Evolutionary conservation across 768 basidiomycete genomes (phyloP), one percentile per base, ranked within the genome.

Genomic region (Porphyrellus cyaneotinctus): DNA sequence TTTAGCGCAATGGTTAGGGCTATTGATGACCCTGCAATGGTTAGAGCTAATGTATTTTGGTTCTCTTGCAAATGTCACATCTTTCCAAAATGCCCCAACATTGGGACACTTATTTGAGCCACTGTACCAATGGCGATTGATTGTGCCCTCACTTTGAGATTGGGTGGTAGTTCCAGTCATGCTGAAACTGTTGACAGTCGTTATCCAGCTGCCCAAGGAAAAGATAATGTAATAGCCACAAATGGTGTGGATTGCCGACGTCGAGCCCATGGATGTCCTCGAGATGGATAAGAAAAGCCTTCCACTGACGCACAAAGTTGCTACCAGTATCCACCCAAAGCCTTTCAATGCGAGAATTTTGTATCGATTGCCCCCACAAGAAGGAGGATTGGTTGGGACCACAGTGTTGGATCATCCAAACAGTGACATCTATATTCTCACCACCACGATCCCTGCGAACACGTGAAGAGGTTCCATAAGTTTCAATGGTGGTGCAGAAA

Each of bases 161-260:
- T 0, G 69, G 67, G 36, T 78, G 71, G 5, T 58, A 28, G 47
- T 78, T 79, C 76, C 76, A 78, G 6, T 43, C 42, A 10, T n/a
- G 7, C 20, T 43, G 42, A 30, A 43, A 43, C 15, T 28, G 35
- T 0, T 53, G 2, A 43, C 75, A 77, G 43, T 77, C 75, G 0
- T 45, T 13, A 33, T 77, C 73, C 20, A 79, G 69, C 1, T 39
- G 31, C 3, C 63, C 51, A 0, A 78, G 64, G 48, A 78, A 79
- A 0, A 79, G 59, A 28, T 31, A 28, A 24, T 78, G 75, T 1
- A 80, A 59, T 0, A 80, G 64, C 79, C 78, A 79, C 0, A 75
- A 54, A 51, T 79, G 77, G 14, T 47, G 11, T 0, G 65, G 48
- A 24, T 76, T 60, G 0, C 53, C 45, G 0, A 51, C 23, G 42